Conservation (phyloP, 176 grass and related monocot species). For the Elaeis guineensis region DNA sequence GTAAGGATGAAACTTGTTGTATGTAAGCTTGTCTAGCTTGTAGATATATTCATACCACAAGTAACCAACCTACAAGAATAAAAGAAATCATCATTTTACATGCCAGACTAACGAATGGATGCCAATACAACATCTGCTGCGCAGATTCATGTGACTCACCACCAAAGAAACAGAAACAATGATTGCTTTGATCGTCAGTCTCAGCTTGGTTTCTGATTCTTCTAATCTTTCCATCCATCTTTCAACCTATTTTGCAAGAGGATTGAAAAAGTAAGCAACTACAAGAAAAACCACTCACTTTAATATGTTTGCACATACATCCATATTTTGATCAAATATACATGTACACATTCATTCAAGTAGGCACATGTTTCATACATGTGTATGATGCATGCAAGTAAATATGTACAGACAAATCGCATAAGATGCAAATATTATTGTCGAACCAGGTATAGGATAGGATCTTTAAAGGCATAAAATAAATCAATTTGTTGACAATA, state of each 20-base stretch:
- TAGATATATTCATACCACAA: conserved; percentile 36
- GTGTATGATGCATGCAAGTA: neutral
- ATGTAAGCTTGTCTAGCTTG: conserved; percentile 33
- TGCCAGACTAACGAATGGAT: neutral
- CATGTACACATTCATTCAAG: no score
- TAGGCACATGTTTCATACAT: no score
- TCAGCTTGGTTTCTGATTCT: conserved; percentile 30
- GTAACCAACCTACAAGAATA: conserved; percentile 22
- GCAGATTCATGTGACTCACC: conserved; percentile 26
- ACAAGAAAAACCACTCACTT: neutral
- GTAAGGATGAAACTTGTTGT: conserved; percentile 42
- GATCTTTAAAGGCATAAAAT: no score
- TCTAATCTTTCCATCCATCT: conserved; percentile 34
- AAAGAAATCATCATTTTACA: conserved; percentile 5
- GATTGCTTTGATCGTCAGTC: conserved; percentile 29
- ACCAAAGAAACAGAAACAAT: conserved; percentile 25
- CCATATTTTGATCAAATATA: neutral
- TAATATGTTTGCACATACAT: neutral
- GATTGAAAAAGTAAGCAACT: neutral
- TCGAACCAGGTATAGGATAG: neutral
- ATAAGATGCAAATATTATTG: conserved; percentile 2
- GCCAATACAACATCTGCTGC: no score
- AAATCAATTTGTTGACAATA: no score
- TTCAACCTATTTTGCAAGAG: conserved; percentile 23
- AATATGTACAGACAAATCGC: neutral